Evolutionary conservation across 495 filamentous ascomycete genomes (phyloP).

Genomic region (Xylaria bambusicola): DNA sequence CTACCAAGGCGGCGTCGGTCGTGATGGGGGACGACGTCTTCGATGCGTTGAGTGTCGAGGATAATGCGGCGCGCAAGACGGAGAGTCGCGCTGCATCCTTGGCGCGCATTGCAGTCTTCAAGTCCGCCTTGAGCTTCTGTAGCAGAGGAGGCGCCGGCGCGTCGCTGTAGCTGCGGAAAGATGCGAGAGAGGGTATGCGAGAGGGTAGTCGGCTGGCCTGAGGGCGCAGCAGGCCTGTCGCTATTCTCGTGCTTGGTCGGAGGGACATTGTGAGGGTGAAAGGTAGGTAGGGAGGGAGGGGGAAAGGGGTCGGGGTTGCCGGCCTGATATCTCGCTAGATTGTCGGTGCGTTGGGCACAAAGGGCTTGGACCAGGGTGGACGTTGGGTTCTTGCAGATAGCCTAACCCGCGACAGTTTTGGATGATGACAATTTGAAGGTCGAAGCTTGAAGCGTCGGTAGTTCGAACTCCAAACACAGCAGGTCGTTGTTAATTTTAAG

Average conservation of each 20-base stretch:
- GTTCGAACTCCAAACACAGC: background rate
- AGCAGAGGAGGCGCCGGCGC: slow-evolving; percentile 42
- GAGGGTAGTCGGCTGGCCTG: slow-evolving; percentile 1
- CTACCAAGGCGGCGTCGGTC: slow-evolving; percentile 58
- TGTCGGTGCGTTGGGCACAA: background rate
- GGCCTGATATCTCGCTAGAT: background rate
- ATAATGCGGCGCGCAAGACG: slow-evolving; percentile 57
- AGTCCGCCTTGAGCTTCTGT: slow-evolving; percentile 52
- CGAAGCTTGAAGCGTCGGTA: background rate
- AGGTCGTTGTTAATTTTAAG: background rate
- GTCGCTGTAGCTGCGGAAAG: slow-evolving; percentile 40
- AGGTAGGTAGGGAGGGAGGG: background rate
- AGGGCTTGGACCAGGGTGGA: background rate
- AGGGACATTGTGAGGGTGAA: slow-evolving; percentile 7
- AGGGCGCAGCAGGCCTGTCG: slow-evolving; percentile 12
- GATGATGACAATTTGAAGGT: slow-evolving; percentile 7
- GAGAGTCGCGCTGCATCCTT: slow-evolving; percentile 57
- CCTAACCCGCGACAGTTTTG: background rate
- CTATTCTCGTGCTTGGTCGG: slow-evolving; percentile 10
- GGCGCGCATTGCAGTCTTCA: slow-evolving; percentile 61
- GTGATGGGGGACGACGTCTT: slow-evolving; percentile 56
- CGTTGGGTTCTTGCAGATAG: background rate
- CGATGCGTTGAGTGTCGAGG: slow-evolving; percentile 56
- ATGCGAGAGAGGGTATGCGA: slow-evolving; percentile 7
- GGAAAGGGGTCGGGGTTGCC: background rate